A percentile compares a stretch with the other conserved stretches of the same genome.
phyloP scores from a whole-genome alignment of 2,329 filamentous ascomycete species.

The Teratosphaeria nubilosa region DNA sequence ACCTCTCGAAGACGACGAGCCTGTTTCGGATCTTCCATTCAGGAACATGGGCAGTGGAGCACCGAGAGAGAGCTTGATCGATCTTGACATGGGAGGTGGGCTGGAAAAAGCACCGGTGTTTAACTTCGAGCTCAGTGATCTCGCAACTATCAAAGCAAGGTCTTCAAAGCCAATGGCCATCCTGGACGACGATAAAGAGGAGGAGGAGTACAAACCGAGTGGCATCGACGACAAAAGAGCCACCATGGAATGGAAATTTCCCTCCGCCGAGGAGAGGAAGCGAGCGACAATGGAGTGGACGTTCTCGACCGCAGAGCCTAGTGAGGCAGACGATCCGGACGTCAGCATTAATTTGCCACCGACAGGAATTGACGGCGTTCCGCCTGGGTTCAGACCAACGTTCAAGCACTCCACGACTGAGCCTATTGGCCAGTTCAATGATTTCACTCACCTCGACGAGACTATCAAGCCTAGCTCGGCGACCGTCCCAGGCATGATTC shows the following conservation, averaged over 20 bases:
- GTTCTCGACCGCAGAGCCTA: constrained; percentile 34
- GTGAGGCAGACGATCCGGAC: constrained; percentile 16
- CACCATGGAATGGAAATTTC: constrained; percentile 49
- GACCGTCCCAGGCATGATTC: background rate
- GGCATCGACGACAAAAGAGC: constrained; percentile 29
- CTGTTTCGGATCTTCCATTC: constrained; percentile 38
- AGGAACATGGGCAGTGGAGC: constrained; percentile 31
- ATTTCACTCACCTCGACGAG: constrained; percentile 25
- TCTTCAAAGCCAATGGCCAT: background rate
- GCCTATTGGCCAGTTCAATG: constrained; percentile 28
- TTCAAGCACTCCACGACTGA: constrained; percentile 34
- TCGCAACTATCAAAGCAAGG: constrained; percentile 49
- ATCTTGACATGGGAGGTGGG: constrained; percentile 46
- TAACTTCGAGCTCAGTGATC: constrained; percentile 37
- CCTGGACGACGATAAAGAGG: constrained; percentile 31
- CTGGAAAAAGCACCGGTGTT: constrained; percentile 39
- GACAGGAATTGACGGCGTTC: constrained; percentile 16
- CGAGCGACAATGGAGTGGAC: constrained; percentile 45
- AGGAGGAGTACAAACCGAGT: constrained; percentile 22
- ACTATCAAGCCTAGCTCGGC: background rate
- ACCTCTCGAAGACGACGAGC: constrained; percentile 39
- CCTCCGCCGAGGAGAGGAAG: constrained; percentile 21
- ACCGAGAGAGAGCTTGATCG: constrained; percentile 43
- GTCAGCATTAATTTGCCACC: constrained; percentile 22
- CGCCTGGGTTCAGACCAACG: constrained; percentile 28